These are phyloP conservation scores for Phytophthora fragariaefolia DNA, from an alignment of 352 stramenopile species.

Conservation along the genomic window DNA sequence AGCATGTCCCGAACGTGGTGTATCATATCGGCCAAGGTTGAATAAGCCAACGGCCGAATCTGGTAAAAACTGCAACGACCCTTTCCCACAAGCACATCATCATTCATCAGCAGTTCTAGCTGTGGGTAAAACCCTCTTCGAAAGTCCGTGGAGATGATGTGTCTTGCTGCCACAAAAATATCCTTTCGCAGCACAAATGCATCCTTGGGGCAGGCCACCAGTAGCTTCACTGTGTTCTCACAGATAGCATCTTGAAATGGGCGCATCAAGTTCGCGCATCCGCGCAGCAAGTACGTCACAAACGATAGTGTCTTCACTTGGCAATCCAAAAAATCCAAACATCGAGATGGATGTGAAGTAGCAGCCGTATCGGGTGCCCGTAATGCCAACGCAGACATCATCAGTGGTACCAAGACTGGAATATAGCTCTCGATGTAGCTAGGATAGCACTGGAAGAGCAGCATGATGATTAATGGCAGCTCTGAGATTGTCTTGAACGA, in stretches of 20 bases:
- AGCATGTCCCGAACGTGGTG: slow-evolving; percentile 96
- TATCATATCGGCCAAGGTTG: slow-evolving; percentile 98
- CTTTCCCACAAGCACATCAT: slow-evolving; percentile 94
- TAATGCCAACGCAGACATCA: slow-evolving; percentile 96
- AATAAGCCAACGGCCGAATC: slow-evolving; percentile 96
- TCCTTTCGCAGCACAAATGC: slow-evolving; percentile 96
- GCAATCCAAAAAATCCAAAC: slow-evolving; percentile 93
- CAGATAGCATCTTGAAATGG: slow-evolving; percentile 96
- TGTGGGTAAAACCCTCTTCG: slow-evolving; percentile 96
- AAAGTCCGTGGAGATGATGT: slow-evolving; percentile 98
- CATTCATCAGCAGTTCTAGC: slow-evolving; percentile 96
- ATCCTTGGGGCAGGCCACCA: slow-evolving; percentile 95
- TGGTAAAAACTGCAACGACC: slow-evolving; percentile 85
- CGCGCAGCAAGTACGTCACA: slow-evolving; percentile 96
- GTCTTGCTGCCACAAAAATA: slow-evolving; percentile 95
- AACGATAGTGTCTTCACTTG: slow-evolving; percentile 99
- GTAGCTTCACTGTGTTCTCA: slow-evolving; percentile 94
- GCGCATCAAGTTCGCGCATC: slow-evolving; percentile 93
- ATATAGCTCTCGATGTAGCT: slow-evolving; percentile 97
- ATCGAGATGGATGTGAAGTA: slow-evolving; percentile 68
- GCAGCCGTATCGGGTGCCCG: slow-evolving; percentile 67
- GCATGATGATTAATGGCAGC: slow-evolving; percentile 97
- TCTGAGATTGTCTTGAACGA: slow-evolving; percentile 97
- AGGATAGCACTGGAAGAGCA: slow-evolving; percentile 98
- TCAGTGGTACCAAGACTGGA: slow-evolving; percentile 94